phyloP scores from a whole-genome alignment of 768 basidiomycete species.

The Sarcodon aspratus region DNA sequence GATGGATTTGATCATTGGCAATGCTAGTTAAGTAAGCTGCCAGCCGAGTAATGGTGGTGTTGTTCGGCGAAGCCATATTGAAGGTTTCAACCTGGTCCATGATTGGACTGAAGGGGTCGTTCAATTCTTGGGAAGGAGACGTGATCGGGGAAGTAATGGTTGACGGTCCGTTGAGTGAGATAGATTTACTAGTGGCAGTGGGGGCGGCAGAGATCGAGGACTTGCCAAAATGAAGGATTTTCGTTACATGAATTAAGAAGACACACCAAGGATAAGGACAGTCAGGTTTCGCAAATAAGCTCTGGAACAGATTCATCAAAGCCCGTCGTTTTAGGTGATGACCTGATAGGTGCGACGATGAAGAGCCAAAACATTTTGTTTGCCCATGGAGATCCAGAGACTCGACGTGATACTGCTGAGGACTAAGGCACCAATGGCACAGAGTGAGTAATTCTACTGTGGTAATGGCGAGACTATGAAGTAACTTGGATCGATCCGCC shows the following conservation, averaged over 20 bases:
- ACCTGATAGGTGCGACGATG: conserved; percentile 57
- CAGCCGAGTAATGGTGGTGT: conserved; percentile 51
- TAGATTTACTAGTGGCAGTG: conserved; percentile 19
- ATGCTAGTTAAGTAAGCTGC: conserved; percentile 74
- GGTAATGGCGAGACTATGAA: no score
- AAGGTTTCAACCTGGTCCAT: conserved; percentile 11
- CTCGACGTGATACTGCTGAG: conserved; percentile 66
- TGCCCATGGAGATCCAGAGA: conserved; percentile 84
- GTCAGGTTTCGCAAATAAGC: conserved; percentile 79
- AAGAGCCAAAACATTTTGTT: conserved; percentile 61
- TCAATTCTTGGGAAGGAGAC: conserved; percentile 43
- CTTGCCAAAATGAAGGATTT: not conserved
- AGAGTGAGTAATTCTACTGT: conserved; percentile 59
- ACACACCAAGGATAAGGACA: conserved; percentile 83
- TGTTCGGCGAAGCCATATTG: conserved; percentile 21
- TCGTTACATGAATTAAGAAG: no score
- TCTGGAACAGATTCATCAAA: conserved; percentile 44
- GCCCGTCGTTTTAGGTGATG: conserved; percentile 58
- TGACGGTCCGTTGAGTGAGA: conserved; percentile 22
- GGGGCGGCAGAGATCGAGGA: conserved; percentile 7
- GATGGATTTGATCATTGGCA: conserved; percentile 54
- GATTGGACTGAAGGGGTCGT: conserved; percentile 45
- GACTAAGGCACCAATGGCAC: conserved; percentile 50
- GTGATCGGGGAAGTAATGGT: conserved; percentile 29
- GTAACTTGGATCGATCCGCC: conserved; percentile 37